These are phyloP conservation scores for Dissophora ornata DNA, from an alignment of 192 early-diverging fungal species.

Conservation along the genomic window DNA sequence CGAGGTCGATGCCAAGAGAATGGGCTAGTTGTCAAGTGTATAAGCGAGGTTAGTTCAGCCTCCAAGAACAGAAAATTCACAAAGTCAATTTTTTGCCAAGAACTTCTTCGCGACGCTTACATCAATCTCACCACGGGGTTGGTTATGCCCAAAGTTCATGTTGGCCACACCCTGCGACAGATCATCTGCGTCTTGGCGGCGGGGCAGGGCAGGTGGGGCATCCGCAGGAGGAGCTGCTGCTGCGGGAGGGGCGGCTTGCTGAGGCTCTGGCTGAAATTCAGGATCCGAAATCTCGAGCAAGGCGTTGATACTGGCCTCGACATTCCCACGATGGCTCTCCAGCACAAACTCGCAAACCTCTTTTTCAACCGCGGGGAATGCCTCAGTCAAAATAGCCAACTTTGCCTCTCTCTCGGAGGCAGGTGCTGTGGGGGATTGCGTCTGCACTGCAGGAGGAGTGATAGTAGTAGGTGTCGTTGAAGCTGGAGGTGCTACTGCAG, in stretches of 20 bases:
- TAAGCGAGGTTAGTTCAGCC: background rate
- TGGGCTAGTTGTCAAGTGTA: slow-evolving; percentile 17
- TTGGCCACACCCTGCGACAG: slow-evolving; percentile 17
- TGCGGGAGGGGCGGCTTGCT: background rate
- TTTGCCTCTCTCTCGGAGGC: slow-evolving; percentile 38
- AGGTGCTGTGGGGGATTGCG: slow-evolving; percentile 5
- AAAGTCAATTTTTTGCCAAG: background rate
- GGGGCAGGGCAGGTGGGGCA: slow-evolving; percentile 48
- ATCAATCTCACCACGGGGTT: slow-evolving; percentile 32
- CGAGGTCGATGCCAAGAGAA: slow-evolving; percentile 57
- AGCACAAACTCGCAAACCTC: slow-evolving; percentile 64
- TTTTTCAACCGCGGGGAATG: slow-evolving; percentile 64
- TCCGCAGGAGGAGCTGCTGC: slow-evolving; percentile 17
- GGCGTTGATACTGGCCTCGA: slow-evolving; percentile 63
- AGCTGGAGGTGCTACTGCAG: background rate
- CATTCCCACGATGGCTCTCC: slow-evolving; percentile 56
- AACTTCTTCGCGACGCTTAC: slow-evolving; percentile 15
- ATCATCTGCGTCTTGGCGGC: slow-evolving; percentile 18
- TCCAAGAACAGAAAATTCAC: too few species aligned
- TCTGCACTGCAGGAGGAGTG: background rate
- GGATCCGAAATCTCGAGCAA: slow-evolving; percentile 67
- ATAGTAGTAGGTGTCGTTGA: background rate
- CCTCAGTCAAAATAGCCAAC: slow-evolving; percentile 58
- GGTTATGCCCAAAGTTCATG: slow-evolving; percentile 32
- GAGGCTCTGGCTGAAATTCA: slow-evolving; percentile 56